These are phyloP conservation scores for Didymella keratinophila DNA, from an alignment of 2,329 filamentous ascomycete species.

Conservation along the genomic window DNA sequence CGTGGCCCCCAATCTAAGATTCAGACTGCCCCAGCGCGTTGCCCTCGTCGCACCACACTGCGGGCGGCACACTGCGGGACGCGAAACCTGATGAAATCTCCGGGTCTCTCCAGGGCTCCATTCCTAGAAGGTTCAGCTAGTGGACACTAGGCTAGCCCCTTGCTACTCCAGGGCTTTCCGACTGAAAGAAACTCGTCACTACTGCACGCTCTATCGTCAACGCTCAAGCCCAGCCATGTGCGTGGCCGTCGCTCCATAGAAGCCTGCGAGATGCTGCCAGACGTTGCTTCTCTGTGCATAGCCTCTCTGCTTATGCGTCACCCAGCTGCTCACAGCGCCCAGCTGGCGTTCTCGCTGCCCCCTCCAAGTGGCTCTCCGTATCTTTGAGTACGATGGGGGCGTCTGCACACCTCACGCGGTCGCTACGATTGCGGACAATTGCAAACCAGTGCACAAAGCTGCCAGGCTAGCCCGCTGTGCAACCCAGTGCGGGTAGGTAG, in stretches of 20 bases:
- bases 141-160: slow-evolving; percentile 8
- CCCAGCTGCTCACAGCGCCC: slow-evolving; percentile 2
- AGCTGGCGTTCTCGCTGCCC: background rate
- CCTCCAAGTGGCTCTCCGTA: slow-evolving; percentile 3
- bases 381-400: slow-evolving; percentile 1
- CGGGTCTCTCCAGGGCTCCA: slow-evolving; percentile 9
- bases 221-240: slow-evolving; percentile 19
- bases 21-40: slow-evolving; percentile 2
- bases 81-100: slow-evolving; percentile 8
- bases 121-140: slow-evolving; percentile 10
- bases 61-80: slow-evolving; percentile 10
- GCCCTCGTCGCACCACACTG: background rate
- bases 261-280: slow-evolving; percentile 3
- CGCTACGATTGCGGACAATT: slow-evolving; percentile 6
- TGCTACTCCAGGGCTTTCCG: slow-evolving; percentile 11
- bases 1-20: background rate
- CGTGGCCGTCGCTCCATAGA: slow-evolving; percentile 2
- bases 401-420: slow-evolving; percentile 13
- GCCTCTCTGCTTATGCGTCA: slow-evolving; percentile 11
- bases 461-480: slow-evolving; percentile 23
- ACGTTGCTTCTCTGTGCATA: slow-evolving; percentile 5
- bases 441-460: slow-evolving; percentile 12
- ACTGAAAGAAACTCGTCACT: slow-evolving; percentile 7
- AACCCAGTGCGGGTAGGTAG: slow-evolving; percentile 23
- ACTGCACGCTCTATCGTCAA: slow-evolving; percentile 15